Evolutionary conservation across 176 grass and related monocot genomes (phyloP), one percentile per base, ranked within the genome.

Genomic region (Themeda triandra): DNA sequence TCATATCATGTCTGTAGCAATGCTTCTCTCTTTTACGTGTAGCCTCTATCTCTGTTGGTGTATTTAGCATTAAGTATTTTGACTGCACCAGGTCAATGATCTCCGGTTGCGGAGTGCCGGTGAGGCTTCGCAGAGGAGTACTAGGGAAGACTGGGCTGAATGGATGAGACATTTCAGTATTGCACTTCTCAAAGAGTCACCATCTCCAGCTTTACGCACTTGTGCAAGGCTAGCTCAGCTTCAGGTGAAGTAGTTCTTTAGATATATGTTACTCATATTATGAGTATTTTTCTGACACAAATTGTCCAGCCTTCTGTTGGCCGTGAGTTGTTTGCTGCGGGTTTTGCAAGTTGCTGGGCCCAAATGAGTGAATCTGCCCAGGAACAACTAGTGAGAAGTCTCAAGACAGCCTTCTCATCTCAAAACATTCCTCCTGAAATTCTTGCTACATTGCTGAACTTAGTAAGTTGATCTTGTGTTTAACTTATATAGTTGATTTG

Each of bases 91-190:
- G 96, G 91, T 98, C 54, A 92, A 98, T 33, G 96, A 98, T 90
- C 81, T 92, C 72, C 89, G 89, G 67, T 88, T 98, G 48, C 90
- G 93, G 80, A 98, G 89, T 81, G 96, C 96, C 10, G 96, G 96
- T 5, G 96, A 98, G 73, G 96, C 93, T 81, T 98, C 96, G 48
- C 96, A 98, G 60, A 93, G 96, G 78, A 98, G 96, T 85, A 98
- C 96, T 14, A 98, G 87, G 83, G 96, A 98, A 90, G 96, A 98
- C 81, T 98, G 96, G 96, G 93, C 93, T 67, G 96, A 98, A 89
- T 98, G 96, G 93, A 98, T 95, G 96, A 91, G 96, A 41, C 96
- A 98, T 93, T 98, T 98, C 83, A 98, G 92, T 83, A 98, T 94
- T 33, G 96, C 94, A 77, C 91, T 98, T 82, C 93, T 98, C 40